Conservation (phyloP, 164 flowering plant genomes). For the Magnolia officinalis region DNA sequence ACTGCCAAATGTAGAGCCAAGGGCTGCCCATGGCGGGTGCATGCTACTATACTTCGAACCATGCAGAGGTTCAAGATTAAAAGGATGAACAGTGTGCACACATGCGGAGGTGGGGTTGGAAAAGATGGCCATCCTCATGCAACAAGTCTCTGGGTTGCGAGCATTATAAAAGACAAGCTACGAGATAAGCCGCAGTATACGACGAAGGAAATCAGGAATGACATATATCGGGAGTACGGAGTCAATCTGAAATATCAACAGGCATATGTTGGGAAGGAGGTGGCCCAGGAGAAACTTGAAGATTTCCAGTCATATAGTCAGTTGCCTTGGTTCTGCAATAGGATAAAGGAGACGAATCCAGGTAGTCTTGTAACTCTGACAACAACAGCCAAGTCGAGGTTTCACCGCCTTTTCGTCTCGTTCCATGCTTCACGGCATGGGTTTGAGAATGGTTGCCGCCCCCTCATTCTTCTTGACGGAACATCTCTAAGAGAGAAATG, state of each 20-base stretch:
- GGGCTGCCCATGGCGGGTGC: slow-evolving; percentile 75
- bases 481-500: slow-evolving; percentile 51
- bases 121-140: slow-evolving; percentile 44
- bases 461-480: slow-evolving; percentile 50
- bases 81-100: slow-evolving; percentile 53
- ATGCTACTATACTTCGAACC: slow-evolving; percentile 67
- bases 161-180: slow-evolving; percentile 44
- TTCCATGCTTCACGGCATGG: slow-evolving; percentile 43
- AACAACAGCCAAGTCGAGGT: slow-evolving; percentile 37
- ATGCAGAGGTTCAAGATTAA: slow-evolving; percentile 48
- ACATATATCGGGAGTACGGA: slow-evolving; percentile 45
- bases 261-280: slow-evolving; percentile 50
- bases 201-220: slow-evolving; percentile 43
- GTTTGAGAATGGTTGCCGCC: slow-evolving; percentile 52
- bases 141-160: slow-evolving; percentile 49
- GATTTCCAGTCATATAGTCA: slow-evolving; percentile 44
- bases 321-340: slow-evolving; percentile 47
- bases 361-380: slow-evolving; percentile 40
- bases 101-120: slow-evolving; percentile 62
- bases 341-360: slow-evolving; percentile 51
- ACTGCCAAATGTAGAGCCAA: slow-evolving; percentile 58
- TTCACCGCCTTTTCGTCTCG: slow-evolving; percentile 44
- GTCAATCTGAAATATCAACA: slow-evolving; percentile 40
- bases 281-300: slow-evolving; percentile 42
- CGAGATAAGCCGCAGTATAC: slow-evolving; percentile 40